Base-by-base conservation (phyloP, 352 stramenopile species). In the Achlya hypogyna region DNA sequence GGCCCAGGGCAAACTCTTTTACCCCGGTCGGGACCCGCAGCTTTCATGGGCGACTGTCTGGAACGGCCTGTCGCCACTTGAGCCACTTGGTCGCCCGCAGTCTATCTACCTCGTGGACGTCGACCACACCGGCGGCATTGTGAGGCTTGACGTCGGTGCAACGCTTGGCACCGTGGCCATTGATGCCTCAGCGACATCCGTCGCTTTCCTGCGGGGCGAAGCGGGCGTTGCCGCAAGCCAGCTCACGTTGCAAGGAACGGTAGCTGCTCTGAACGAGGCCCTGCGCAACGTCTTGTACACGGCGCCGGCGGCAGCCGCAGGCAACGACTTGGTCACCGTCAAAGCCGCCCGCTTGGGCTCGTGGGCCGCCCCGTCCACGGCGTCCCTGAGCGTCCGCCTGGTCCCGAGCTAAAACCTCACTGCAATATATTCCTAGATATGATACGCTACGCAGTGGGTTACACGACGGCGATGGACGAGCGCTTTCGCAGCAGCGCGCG, bases 51-150 rank as follows among this genome's bases (percentile, higher is more conserved):
- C 35, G 18, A 60, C 31, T 4, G n/a, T 47, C 2, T 27, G 23
- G 38, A 31, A 65, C 5, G 31, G 27, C 42, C 4, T 27, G 18
- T 5, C 12, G 28, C 27, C 54, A 14, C 22, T 31, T 25, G n/a
- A 2, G 42, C 27, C 29, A 27, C 18, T 49, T 22, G 1, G 6
- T 1, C 28, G 32, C 3, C 5, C 14, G 35, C 54, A 63, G 25
- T 63, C 54, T 1, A 52, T 63, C 54, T 63, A 22, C 22, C n/a
- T 63, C 35, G n/a, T 43, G 23, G 54, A 63, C 31, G 35, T 63
- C 23, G 54, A 63, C 54, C n/a, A 32, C 16, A 16, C 22, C 9
- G n/a, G n/a, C n/a, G n/a, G n/a, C n/a, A n/a, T n/a, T n/a, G n/a
- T n/a, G n/a, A n/a, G n/a, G n/a, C n/a, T n/a, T n/a, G n/a, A n/a